These are phyloP conservation scores for Symbiodinium pilosum DNA, from an alignment of 73 alveolate genomes.

Conservation along the genomic window DNA sequence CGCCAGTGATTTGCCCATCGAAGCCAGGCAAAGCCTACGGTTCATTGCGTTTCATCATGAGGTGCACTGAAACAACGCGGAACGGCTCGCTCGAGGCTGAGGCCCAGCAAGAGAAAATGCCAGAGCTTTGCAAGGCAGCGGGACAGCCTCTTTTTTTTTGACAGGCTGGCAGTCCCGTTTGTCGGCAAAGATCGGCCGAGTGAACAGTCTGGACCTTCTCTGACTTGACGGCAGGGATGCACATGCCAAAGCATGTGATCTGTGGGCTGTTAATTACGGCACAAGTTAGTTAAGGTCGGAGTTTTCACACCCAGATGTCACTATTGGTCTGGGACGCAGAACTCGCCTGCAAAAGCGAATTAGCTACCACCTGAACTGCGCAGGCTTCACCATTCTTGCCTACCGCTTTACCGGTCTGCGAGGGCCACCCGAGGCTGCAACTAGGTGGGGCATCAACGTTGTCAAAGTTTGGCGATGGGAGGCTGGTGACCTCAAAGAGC, in stretches of 20 bases:
- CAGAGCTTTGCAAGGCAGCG: background rate
- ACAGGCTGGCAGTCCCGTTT: background rate
- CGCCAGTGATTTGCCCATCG: background rate
- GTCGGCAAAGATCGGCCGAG: constrained; percentile 4
- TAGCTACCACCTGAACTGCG: no score
- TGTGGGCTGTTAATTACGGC: no score
- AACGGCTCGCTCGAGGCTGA: background rate
- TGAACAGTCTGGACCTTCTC: background rate
- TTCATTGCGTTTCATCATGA: no score
- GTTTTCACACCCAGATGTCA: background rate
- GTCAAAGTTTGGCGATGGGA: background rate
- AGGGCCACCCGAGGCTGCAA: constrained; percentile 1
- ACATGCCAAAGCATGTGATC: no score
- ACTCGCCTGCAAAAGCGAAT: background rate
- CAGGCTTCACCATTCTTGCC: background rate
- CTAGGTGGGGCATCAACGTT: no score
- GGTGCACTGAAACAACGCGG: background rate
- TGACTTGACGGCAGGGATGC: no score
- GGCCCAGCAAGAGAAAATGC: background rate
- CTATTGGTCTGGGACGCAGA: background rate
- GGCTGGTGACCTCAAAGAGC: background rate
- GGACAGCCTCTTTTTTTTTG: no score
- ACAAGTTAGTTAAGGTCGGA: background rate
- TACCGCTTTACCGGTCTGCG: background rate
- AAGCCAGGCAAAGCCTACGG: no score